Base-by-base conservation (phyloP, 1,139 yeast genomes). In the Candida sp. region DNA sequence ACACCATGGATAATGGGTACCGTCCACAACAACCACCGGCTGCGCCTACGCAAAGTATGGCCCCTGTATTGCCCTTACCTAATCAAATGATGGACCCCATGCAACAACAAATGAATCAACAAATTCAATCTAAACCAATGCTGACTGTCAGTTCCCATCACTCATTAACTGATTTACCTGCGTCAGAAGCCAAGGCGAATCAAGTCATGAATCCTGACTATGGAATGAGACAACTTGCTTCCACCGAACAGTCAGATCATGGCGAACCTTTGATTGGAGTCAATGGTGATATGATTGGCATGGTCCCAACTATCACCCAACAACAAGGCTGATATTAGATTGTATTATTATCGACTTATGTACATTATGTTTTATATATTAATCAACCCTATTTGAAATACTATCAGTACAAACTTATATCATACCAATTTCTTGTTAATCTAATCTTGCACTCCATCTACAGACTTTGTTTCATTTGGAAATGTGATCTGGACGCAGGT, bases 111-210 rank as follows among this genome's bases (percentile, higher is more conserved):
- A 30, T 30, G 33, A 30, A 30, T 30, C 33, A 30, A 30, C 9
- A n/a, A 30, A 5, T 30, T 12, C 33, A 30, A 12, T 5, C 33
- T 9, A 30, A 30, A 30, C 11, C 33, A 30, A 30, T 30, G n/a
- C 33, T 30, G 33, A 11, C n/a, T 12, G 19, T 11, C n/a, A 30
- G 33, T n/a, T 30, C 33, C n/a, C 58, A 63, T 49, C 59, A 58
- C 35, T 58, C 66, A 40, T 49, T 62, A 33, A 55, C 63, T 1
- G 70, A 68, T 45, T 59, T 70, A 32, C 64, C 66, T 22, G 58
- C 65, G 2, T 64, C 69, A 1, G 62, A 62, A 2, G 58, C 63
- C 5, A 63, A 62, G 3, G 60, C 60, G 11, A 30, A 30, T 12
- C 33, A 30, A 12, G 11, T 5, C 19, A 9, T 9, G 56, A 35